phyloP scores from a whole-genome alignment of 129 eudicot genomes.

The Flaveria bidentis region DNA sequence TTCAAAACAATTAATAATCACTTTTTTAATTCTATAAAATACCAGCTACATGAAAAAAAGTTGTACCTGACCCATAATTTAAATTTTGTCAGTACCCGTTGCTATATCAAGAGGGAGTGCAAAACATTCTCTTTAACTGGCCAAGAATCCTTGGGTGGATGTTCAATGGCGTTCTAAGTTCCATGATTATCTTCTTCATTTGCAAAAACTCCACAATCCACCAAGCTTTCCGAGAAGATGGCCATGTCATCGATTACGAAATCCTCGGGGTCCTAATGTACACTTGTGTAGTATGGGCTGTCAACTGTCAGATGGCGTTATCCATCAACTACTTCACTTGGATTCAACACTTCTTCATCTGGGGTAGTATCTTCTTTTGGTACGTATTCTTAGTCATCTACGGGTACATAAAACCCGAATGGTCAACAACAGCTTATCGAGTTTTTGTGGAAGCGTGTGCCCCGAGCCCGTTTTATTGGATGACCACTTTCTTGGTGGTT shows the following conservation, averaged over 20 bases:
- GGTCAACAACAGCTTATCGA: conserved; percentile 73
- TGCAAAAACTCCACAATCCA: conserved; percentile 48
- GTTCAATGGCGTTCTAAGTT: conserved; percentile 70
- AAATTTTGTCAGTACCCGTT: conserved; percentile 55
- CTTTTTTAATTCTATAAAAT: conserved; percentile 1
- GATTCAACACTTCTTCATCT: conserved; percentile 91
- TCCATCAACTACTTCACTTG: conserved; percentile 95
- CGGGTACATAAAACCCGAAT: conserved; percentile 55
- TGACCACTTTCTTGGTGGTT: conserved; percentile 64
- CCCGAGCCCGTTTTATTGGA: conserved; percentile 83
- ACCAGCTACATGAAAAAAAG: background rate
- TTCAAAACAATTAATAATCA: background rate
- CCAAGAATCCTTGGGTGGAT: conserved; percentile 93
- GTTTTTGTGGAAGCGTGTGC: conserved; percentile 87
- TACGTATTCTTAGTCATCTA: conserved; percentile 61
- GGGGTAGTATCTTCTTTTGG: conserved; percentile 94
- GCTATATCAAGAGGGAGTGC: conserved; percentile 80
- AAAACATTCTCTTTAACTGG: conserved; percentile 91
- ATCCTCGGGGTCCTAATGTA: conserved; percentile 80
- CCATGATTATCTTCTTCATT: conserved; percentile 84
- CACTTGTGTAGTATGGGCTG: conserved; percentile 88
- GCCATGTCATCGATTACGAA: conserved; percentile 66
- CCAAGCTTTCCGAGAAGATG: conserved; percentile 82
- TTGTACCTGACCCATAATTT: conserved; percentile 11
- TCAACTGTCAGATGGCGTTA: conserved; percentile 95